Conservation (phyloP, 2,329 filamentous ascomycete genomes). For the Colletotrichum coccodes region DNA sequence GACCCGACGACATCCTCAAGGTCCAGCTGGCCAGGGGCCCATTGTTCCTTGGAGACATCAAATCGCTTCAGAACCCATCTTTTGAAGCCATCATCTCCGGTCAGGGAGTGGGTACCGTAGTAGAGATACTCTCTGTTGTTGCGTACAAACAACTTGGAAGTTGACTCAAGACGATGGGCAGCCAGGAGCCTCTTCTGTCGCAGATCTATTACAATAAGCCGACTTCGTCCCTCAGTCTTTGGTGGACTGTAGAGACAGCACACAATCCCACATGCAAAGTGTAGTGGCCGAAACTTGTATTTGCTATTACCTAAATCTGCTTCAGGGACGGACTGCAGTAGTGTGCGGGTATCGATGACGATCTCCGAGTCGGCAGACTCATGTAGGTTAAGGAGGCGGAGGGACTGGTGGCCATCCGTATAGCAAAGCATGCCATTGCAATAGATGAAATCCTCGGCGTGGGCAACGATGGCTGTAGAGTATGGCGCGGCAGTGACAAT, state of each 20-base stretch:
- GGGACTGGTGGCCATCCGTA: slow-evolving; percentile 52
- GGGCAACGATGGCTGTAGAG: slow-evolving; percentile 66
- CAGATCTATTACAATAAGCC: slow-evolving; percentile 64
- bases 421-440: slow-evolving; percentile 74
- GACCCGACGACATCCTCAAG: slow-evolving; percentile 69
- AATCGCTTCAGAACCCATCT: slow-evolving; percentile 72
- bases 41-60: slow-evolving; percentile 52
- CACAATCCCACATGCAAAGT: slow-evolving; percentile 67
- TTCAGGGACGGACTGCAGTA: slow-evolving; percentile 3
- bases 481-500: slow-evolving; percentile 71
- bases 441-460: slow-evolving; percentile 71
- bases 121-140: slow-evolving; percentile 71
- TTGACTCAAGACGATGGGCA: slow-evolving; percentile 52
- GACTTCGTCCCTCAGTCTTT: slow-evolving; percentile 48
- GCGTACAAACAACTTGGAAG: slow-evolving; percentile 72
- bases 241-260: slow-evolving; percentile 65
- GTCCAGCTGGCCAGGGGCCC: slow-evolving; percentile 56
- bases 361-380: slow-evolving; percentile 58
- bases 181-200: slow-evolving; percentile 49
- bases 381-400: slow-evolving; percentile 71
- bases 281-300: slow-evolving; percentile 63
- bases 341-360: slow-evolving; percentile 54
- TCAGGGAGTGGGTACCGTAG: slow-evolving; percentile 71
- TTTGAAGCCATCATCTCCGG: slow-evolving; percentile 62
- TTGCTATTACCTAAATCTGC: slow-evolving; percentile 37